A percentile compares a stretch with the other conserved stretches of the same genome.
Conservation (phyloP, 192 early-diverging fungal genomes). For the Backusella circina region DNA sequence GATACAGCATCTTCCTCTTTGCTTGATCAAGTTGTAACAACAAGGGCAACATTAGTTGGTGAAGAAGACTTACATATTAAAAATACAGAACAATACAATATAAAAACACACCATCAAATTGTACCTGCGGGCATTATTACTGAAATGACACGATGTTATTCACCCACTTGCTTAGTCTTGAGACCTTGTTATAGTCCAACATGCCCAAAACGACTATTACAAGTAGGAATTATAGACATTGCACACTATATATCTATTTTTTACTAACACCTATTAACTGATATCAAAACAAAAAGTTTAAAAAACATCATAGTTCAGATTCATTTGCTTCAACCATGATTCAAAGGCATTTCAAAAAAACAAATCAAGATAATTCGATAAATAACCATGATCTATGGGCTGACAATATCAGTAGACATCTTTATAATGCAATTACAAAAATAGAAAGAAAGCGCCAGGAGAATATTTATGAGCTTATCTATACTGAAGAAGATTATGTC, state of each 20-base stretch:
- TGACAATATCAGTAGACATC: constrained; percentile 69
- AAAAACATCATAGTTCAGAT: neutral
- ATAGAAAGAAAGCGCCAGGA: constrained; percentile 79
- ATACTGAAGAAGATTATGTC: constrained; percentile 77
- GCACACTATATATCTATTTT: neutral
- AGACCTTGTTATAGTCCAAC: constrained; percentile 86
- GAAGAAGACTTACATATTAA: neutral
- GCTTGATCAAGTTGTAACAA: neutral
- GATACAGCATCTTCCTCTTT: neutral
- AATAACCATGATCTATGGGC: constrained; percentile 72
- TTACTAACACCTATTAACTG: neutral
- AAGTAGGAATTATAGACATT: constrained; percentile 34
- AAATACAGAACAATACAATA: neutral
- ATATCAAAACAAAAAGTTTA: neutral
- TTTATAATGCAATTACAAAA: constrained; percentile 63
- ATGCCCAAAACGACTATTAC: constrained; percentile 77
- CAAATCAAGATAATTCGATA: neutral
- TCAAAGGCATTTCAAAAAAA: neutral
- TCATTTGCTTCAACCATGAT: neutral
- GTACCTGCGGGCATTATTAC: constrained; percentile 85
- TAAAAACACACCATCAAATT: neutral
- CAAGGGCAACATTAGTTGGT: neutral
- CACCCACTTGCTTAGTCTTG: constrained; percentile 79
- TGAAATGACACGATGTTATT: constrained; percentile 89
- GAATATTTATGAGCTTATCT: constrained; percentile 77